Conservation (phyloP, 2,329 filamentous ascomycete genomes). For the Aspergillus ibericus region DNA sequence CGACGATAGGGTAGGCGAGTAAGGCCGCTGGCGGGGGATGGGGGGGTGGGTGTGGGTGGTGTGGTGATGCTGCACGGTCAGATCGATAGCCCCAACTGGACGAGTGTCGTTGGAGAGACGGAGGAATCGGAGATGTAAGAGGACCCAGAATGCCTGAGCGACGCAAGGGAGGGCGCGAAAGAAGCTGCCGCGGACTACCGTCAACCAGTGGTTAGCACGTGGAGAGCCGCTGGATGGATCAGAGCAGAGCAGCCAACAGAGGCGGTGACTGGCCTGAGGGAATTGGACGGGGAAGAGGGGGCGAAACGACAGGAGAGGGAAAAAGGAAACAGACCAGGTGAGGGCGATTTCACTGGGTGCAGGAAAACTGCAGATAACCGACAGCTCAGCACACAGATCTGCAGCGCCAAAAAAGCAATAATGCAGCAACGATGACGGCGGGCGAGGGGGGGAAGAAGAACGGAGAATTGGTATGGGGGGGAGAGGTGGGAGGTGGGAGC, state of each 20-base stretch:
- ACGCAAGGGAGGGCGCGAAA: conserved; percentile 25
- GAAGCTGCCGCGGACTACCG: conserved; percentile 22
- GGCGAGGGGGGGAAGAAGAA: conserved; percentile 1
- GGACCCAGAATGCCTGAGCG: conserved; percentile 18
- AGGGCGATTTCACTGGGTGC: conserved; percentile 8
- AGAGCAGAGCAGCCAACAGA: conserved; percentile 6
- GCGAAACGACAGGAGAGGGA: not conserved
- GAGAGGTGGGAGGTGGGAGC: not conserved
- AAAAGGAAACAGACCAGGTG: conserved; percentile 6
- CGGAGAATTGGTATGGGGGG: not conserved
- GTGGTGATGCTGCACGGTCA: conserved; percentile 20
- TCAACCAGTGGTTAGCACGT: conserved; percentile 26
- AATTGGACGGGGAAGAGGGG: not conserved
- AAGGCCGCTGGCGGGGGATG: conserved; percentile 1
- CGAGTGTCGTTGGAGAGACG: conserved; percentile 12
- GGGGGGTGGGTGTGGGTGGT: conserved; percentile 2
- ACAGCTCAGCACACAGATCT: conserved; percentile 26
- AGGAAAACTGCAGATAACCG: conserved; percentile 22
- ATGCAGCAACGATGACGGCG: conserved; percentile 8
- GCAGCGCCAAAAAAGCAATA: conserved; percentile 13
- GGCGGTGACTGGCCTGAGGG: conserved; percentile 11
- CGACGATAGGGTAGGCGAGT: conserved; percentile 12
- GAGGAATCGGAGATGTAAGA: conserved; percentile 21
- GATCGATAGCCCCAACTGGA: conserved; percentile 16
- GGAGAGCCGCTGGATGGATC: conserved; percentile 22